Conservation (phyloP, 2,329 filamentous ascomycete genomes). For the Coniochaeta ligniaria region DNA sequence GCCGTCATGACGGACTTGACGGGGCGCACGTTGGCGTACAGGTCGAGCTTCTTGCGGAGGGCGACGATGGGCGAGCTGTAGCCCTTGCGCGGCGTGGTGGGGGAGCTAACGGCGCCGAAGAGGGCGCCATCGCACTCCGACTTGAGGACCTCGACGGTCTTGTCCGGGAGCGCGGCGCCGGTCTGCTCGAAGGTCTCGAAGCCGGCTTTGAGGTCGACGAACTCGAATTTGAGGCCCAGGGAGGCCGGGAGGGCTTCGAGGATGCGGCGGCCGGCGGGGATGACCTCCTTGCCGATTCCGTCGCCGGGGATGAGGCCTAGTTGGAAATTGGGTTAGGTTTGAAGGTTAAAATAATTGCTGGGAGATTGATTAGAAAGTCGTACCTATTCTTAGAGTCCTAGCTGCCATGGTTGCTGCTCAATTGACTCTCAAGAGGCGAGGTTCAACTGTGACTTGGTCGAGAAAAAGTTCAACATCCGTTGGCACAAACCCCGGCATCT, state of each 20-base stretch:
- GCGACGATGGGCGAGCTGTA: slow-evolving; percentile 97
- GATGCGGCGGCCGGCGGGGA: slow-evolving; percentile 83
- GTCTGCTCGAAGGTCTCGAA: slow-evolving; percentile 91
- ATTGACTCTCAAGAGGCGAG: slow-evolving; percentile 14
- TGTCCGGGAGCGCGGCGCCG: slow-evolving; percentile 80
- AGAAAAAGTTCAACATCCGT: neutral
- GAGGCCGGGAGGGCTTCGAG: slow-evolving; percentile 90
- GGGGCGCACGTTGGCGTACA: slow-evolving; percentile 95
- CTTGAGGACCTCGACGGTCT: slow-evolving; percentile 82
- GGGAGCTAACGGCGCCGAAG: slow-evolving; percentile 93
- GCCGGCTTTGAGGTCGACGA: slow-evolving; percentile 86
- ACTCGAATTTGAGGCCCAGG: slow-evolving; percentile 88
- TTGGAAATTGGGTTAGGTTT: neutral
- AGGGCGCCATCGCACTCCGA: slow-evolving; percentile 91
- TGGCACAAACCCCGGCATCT: neutral
- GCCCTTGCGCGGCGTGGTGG: slow-evolving; percentile 80
- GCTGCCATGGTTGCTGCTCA: slow-evolving; percentile 46
- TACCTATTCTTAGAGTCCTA: slow-evolving; percentile 62
- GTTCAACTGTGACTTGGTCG: neutral
- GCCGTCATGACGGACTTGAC: slow-evolving; percentile 75
- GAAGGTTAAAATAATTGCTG: neutral
- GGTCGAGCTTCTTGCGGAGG: slow-evolving; percentile 86
- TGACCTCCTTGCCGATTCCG: slow-evolving; percentile 97
- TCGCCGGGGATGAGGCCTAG: slow-evolving; percentile 93
- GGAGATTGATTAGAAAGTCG: slow-evolving; percentile 12